Percentiles rank a stretch among this genome's conserved stretches.
Evolutionary conservation across 306 rosid species (phyloP).

Genomic region (Herpetospermum pedunculosum): DNA sequence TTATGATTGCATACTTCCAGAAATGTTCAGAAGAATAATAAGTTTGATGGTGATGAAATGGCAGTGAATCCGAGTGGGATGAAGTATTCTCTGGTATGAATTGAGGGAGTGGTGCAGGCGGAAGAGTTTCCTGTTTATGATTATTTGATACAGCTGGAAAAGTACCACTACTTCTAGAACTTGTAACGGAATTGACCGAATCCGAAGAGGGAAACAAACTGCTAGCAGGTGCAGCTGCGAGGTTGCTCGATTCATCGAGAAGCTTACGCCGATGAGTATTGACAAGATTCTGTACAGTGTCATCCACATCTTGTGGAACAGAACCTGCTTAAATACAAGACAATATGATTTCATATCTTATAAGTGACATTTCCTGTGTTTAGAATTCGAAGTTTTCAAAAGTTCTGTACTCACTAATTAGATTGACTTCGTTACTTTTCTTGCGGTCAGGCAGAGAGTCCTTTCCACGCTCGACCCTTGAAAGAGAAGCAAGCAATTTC

Average conservation of each 20-base stretch:
- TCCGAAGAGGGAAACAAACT: conserved; percentile 15
- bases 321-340: conserved; percentile 28
- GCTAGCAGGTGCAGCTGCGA: conserved; percentile 46
- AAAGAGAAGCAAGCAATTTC: conserved; percentile 21
- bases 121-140: conserved; percentile 21
- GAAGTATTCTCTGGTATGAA: conserved; percentile 9
- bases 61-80: conserved; percentile 7
- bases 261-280: conserved; percentile 47
- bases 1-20: conserved; percentile 39
- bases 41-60: conserved; percentile 8
- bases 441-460: conserved; percentile 16
- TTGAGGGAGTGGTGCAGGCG: conserved; percentile 19
- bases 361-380: neutral
- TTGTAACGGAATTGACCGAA: conserved; percentile 34
- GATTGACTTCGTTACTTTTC: conserved; percentile 23
- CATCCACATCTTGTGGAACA: conserved; percentile 16
- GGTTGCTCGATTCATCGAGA: conserved; percentile 57
- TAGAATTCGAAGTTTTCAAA: neutral
- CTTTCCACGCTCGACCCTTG: conserved; percentile 35
- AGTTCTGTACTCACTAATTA: conserved; percentile 31
- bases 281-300: conserved; percentile 11
- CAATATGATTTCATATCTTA: neutral
- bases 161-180: conserved; percentile 55
- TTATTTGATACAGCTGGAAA: conserved; percentile 47
- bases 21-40: conserved; percentile 16